Base-by-base conservation (phyloP, 345 rosid genomes). In the Cardiospermum halicacabum region DNA sequence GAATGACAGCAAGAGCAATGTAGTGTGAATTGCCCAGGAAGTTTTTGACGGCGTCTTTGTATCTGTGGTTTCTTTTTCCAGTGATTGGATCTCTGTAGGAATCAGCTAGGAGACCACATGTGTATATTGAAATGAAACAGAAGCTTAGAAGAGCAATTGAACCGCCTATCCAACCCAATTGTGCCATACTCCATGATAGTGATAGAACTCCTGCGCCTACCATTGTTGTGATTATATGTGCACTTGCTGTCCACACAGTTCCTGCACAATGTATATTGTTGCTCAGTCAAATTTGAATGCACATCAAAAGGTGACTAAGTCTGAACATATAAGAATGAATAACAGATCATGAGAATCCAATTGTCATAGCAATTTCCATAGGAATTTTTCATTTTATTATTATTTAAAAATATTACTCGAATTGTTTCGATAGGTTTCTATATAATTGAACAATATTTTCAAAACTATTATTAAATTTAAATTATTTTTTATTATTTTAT, bases 171-270 rank as follows among this genome's bases (percentile, higher is more conserved):
- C 75, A 66, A 54, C 75, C 63, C 3, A 72, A 47, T 7, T 72
- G 75, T 7, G 59, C 75, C 30, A 72, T 34, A 0, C 27, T 40
- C 75, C 75, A 72, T 8, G 71, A 43, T 1, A 66, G 58, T 47
- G 71, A 66, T n/a, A 72, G 58, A 8, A 72, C 64, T 1, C 75
- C 75, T 1, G 68, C 66, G 0, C 71, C 75, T 3, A 72, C 53
- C n/a, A 72, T 49, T 4, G 75, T 53, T 60, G 67, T 66, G 4
- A 72, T 60, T 71, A 57, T 57, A 56, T 70, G 75, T 18, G 70
- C 66, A 53, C 62, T 71, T 42, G 70, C 75, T 0, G 53, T 56
- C 72, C 67, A 60, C 34, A 53, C 16, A 0, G 51, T 65, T 16
- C 70, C 67, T 60, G 66, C 32, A 49, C 58, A 45, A n/a, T n/a